Percentiles rank a stretch among this genome's conserved stretches.
These are phyloP conservation scores for Psilocybe tampanensis DNA, from an alignment of 768 basidiomycete species.

Conservation along the genomic window DNA sequence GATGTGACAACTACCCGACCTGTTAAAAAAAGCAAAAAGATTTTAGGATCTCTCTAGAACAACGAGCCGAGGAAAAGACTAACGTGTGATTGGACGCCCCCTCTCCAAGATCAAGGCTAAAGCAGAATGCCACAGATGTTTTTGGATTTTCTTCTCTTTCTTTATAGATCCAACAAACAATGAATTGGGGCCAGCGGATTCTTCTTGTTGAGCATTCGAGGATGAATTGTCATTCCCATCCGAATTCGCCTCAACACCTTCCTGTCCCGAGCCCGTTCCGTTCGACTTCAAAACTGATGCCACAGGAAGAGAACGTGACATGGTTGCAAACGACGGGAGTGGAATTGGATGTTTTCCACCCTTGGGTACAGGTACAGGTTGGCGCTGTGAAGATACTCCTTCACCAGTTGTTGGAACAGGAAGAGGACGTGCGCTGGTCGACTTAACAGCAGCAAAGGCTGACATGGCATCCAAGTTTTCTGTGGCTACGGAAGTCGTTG, in stretches of 20 bases:
- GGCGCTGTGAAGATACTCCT: neutral
- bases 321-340: conserved; percentile 44
- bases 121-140: conserved; percentile 75
- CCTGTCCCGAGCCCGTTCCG: neutral
- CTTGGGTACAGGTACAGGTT: conserved; percentile 5
- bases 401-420: conserved; percentile 18
- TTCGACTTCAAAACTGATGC: conserved; percentile 16
- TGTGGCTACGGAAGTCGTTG: conserved; percentile 6
- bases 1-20: conserved; percentile 77
- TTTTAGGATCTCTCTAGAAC: neutral
- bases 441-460: conserved; percentile 24
- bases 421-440: conserved; percentile 20
- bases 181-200: conserved; percentile 11
- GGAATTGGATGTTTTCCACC: conserved; percentile 31
- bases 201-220: conserved; percentile 15
- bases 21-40: conserved; percentile 15
- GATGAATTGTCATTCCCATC: conserved; percentile 24
- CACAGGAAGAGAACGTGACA: conserved; percentile 29
- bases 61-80: conserved; percentile 14
- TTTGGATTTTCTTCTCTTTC: conserved; percentile 25
- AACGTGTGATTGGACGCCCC: conserved; percentile 71
- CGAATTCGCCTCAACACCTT: conserved; percentile 11
- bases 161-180: conserved; percentile 7
- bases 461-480: conserved; percentile 14
- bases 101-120: conserved; percentile 80